Percentiles rank a stretch among this genome's conserved stretches.
phyloP scores from a whole-genome alignment of 169 alveolate species.

The Eimeria acervulina region DNA sequence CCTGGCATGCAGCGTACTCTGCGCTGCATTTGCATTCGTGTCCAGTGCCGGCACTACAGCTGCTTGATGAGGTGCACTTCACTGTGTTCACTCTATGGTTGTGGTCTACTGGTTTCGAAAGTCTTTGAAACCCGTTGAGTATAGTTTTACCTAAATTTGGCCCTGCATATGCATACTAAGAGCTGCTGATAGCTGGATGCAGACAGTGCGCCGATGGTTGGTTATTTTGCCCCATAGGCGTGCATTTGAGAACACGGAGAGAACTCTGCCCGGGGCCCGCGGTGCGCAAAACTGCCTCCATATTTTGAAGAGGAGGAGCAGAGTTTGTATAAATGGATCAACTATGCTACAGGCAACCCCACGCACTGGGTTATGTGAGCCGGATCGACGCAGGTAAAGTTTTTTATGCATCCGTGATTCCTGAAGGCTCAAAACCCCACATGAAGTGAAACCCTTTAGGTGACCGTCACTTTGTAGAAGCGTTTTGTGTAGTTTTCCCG shows the following conservation, averaged over 20 bases:
- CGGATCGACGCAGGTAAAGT: too few species aligned
- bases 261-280: neutral
- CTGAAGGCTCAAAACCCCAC: too few species aligned
- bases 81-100: neutral
- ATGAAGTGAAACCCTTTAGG: too few species aligned
- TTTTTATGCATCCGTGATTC: too few species aligned
- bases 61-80: neutral
- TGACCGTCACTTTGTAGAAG: too few species aligned
- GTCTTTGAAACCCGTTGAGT: neutral
- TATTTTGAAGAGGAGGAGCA: too few species aligned
- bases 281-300: too few species aligned
- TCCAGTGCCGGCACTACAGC: neutral
- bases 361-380: too few species aligned
- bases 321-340: too few species aligned
- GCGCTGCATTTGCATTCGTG: neutral
- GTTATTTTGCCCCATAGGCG: neutral
- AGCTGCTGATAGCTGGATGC: neutral
- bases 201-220: neutral
- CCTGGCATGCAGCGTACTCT: neutral
- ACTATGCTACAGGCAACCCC: too few species aligned
- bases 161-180: neutral
- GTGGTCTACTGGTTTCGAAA: neutral
- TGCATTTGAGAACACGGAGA: neutral
- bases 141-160: neutral
- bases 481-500: too few species aligned